Evolutionary conservation across 2,329 filamentous ascomycete species (phyloP).

Genomic region (Neopestalotiopsis sp.): DNA sequence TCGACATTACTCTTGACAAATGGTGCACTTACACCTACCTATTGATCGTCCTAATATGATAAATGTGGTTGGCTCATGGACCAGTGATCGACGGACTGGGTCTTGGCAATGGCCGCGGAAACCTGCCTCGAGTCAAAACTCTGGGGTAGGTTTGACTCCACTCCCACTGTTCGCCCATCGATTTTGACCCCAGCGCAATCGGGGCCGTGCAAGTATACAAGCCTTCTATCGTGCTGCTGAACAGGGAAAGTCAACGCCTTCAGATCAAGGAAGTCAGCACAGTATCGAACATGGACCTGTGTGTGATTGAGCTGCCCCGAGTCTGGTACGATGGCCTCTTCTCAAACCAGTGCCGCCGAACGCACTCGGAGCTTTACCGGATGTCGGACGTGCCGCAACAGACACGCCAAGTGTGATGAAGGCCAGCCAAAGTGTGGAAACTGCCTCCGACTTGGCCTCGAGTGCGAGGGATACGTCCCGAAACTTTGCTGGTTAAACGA

Average conservation of each 20-base stretch:
- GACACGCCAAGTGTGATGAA: slow-evolving; percentile 53
- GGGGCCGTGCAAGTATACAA: slow-evolving; percentile 1
- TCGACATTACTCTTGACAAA: too few relatives aligned
- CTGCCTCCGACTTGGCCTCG: slow-evolving; percentile 40
- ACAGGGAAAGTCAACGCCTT: slow-evolving; percentile 9
- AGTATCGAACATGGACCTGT: neutral
- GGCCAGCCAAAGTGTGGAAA: slow-evolving; percentile 43
- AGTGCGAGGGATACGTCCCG: slow-evolving; percentile 47
- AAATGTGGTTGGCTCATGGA: neutral
- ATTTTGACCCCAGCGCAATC: neutral
- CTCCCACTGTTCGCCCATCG: neutral
- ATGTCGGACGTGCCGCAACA: slow-evolving; percentile 40
- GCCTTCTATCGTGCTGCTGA: neutral
- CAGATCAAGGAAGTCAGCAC: neutral
- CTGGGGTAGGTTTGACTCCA: neutral
- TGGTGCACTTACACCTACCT: neutral
- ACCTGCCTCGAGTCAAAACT: neutral
- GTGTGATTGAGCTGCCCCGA: neutral
- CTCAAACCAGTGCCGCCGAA: slow-evolving; percentile 2
- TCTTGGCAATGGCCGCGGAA: neutral
- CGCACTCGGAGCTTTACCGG: slow-evolving; percentile 37
- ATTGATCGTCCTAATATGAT: neutral
- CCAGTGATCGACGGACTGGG: neutral
- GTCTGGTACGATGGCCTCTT: neutral
- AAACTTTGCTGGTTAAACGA: slow-evolving; percentile 38